These are phyloP conservation scores for Gymnopilus junonius DNA, from an alignment of 768 basidiomycete species.

Conservation along the genomic window DNA sequence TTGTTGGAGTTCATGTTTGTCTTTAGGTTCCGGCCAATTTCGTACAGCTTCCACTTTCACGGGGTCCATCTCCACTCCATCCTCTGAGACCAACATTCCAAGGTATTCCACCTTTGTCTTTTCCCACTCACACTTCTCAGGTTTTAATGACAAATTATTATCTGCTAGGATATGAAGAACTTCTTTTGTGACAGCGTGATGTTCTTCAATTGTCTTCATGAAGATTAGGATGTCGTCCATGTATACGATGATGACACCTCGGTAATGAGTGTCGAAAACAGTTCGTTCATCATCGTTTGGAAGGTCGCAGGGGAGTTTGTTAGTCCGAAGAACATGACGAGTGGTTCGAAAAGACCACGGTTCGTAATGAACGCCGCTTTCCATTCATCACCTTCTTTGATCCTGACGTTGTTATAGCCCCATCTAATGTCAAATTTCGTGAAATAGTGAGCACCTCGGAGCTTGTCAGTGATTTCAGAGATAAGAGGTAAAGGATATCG, in stretches of 20 bases:
- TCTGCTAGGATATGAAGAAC: conserved; percentile 26
- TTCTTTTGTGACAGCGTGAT: conserved; percentile 9
- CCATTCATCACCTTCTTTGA: conserved; percentile 43
- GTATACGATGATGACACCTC: conserved; percentile 37
- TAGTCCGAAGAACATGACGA: conserved; percentile 41
- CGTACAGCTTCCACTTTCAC: conserved; percentile 34
- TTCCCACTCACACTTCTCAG: conserved; percentile 43
- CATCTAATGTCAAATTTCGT: conserved; percentile 42
- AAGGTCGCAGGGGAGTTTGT: conserved; percentile 28
- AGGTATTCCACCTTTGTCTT: conserved; percentile 33
- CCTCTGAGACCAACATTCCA: conserved; percentile 26
- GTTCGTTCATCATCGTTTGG: conserved; percentile 11
- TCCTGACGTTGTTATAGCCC: conserved; percentile 39
- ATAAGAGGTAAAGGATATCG: conserved; percentile 31
- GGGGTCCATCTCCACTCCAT: conserved; percentile 32
- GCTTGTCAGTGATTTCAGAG: conserved; percentile 28
- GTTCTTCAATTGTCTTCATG: conserved; percentile 16
- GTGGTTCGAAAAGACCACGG: conserved; percentile 38
- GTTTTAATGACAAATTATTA: conserved; percentile 37
- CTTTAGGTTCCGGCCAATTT: conserved; percentile 35
- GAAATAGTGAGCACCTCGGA: conserved; percentile 29
- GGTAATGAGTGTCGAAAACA: background rate
- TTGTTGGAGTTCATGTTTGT: conserved; percentile 34
- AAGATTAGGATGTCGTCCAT: conserved; percentile 47
- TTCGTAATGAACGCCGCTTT: conserved; percentile 19